Evolutionary conservation across 495 filamentous ascomycete genomes (phyloP).

Genomic region (Amphirosellinia nigrospora): DNA sequence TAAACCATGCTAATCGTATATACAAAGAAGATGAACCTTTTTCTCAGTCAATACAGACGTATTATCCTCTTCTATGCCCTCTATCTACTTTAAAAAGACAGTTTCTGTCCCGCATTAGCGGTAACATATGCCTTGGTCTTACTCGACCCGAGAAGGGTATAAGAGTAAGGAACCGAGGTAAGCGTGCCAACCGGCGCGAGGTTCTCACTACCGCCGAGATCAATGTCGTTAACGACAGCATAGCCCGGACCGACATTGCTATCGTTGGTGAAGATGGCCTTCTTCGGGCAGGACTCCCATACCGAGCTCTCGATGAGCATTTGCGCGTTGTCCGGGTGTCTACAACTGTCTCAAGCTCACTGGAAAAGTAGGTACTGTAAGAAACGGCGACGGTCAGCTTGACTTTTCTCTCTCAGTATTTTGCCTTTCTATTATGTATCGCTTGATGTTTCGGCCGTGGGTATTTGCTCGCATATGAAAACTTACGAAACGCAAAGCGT

Average conservation of each 20-base stretch:
- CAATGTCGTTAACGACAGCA: slow-evolving; percentile 58
- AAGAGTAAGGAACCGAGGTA: slow-evolving; percentile 58
- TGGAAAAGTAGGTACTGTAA: slow-evolving; percentile 45
- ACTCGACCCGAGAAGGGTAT: slow-evolving; percentile 50
- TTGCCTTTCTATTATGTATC: background rate
- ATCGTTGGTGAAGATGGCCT: slow-evolving; percentile 61
- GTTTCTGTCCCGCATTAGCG: slow-evolving; percentile 59
- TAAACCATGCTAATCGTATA: background rate
- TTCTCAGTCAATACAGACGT: background rate
- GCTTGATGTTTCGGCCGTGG: background rate
- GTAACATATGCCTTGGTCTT: slow-evolving; percentile 54
- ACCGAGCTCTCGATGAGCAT: slow-evolving; percentile 65
- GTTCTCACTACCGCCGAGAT: slow-evolving; percentile 59
- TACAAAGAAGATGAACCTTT: background rate
- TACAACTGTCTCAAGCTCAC: slow-evolving; percentile 60
- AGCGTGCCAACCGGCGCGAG: slow-evolving; percentile 56
- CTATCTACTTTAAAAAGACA: slow-evolving; percentile 51
- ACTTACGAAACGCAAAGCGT: background rate
- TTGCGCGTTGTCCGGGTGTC: slow-evolving; percentile 71
- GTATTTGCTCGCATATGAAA: background rate
- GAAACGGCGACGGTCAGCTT: background rate
- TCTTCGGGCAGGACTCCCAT: slow-evolving; percentile 55
- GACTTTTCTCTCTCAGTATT: background rate
- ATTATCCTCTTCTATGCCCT: background rate
- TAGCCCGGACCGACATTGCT: slow-evolving; percentile 54